Percentiles rank a stretch among this genome's conserved stretches.
These are phyloP conservation scores for Spathaspora gorwiae DNA, from an alignment of 805 yeast species.

Conservation along the genomic window DNA sequence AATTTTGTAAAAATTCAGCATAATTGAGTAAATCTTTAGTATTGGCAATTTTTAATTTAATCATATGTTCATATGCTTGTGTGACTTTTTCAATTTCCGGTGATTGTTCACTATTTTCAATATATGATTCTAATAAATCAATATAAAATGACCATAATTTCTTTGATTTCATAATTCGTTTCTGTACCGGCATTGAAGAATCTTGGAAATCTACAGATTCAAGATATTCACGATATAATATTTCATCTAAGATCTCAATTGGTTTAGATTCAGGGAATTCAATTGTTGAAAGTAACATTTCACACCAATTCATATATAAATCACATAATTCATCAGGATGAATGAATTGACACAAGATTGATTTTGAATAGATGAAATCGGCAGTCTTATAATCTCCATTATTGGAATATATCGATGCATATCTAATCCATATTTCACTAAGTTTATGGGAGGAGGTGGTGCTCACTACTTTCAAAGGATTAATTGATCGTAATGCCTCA, in stretches of 20 bases:
- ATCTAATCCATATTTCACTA: constrained; percentile 63
- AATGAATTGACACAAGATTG: constrained; percentile 66
- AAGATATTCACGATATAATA: constrained; percentile 17
- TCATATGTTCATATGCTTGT: constrained; percentile 24
- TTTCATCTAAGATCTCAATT: constrained; percentile 26
- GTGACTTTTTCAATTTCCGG: constrained; percentile 15
- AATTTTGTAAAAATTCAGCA: constrained; percentile 54
- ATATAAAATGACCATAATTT: constrained; percentile 71
- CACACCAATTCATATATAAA: constrained; percentile 74
- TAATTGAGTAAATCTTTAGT: constrained; percentile 63
- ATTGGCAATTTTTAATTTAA: constrained; percentile 57
- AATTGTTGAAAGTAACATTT: constrained; percentile 50
- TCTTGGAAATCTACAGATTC: constrained; percentile 30
- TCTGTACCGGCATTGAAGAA: constrained; percentile 46
- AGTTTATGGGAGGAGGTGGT: constrained; percentile 28
- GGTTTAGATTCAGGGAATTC: constrained; percentile 44
- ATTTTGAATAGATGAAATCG: constrained; percentile 55
- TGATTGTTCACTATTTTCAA: constrained; percentile 27
- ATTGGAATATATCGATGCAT: constrained; percentile 60
- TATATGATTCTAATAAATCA: constrained; percentile 60
- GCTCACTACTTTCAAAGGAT: constrained; percentile 47
- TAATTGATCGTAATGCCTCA: constrained; percentile 60
- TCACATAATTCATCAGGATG: constrained; percentile 60
- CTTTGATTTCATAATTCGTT: constrained; percentile 54
- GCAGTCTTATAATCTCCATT: constrained; percentile 56